Evolutionary conservation across 2,329 filamentous ascomycete species (phyloP), one percentile per base, ranked within the genome.

Genomic region (Elsinoe fawcettii): DNA sequence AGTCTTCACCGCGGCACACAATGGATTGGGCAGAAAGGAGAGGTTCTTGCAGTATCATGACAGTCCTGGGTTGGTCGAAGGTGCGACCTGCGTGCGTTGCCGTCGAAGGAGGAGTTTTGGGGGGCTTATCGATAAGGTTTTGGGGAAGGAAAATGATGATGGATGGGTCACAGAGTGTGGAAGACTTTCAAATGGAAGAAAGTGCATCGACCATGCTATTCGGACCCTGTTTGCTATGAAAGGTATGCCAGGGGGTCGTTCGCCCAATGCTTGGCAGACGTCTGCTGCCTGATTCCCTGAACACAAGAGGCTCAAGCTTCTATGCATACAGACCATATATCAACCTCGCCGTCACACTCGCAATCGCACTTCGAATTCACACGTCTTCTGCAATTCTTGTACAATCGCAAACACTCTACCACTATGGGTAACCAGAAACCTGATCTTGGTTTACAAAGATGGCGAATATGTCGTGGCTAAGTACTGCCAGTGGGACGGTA

Each of bases 401-500:
- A 7, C 2, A 23, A 7, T 41, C 16, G 32, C 51, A 37, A n/a
- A 5, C 9, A 2, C n/a, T 46, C 18, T n/a, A 11, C 6, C 11
- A 46, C 2, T 11, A 63, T 64, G 61, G 58, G 62, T n/a, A n/a
- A 61, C 59, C 9, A 58, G 59, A 22, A 58, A 62, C 53, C 58
- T 65, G 27, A 60, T 62, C 39, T 49, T 63, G 55, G 57, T 63
- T 32, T 64, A 61, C 56, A 58, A 63, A 57, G 61, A 60, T 27
- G 60, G 60, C 43, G 37, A 61, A 46, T 63, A 62, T 25, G 23
- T 51, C 16, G 58, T 69, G 30, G 63, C 63, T 14, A 66, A 70
- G 46, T 67, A 67, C 55, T 60, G 62, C 12, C 65, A 69, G 46
- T 66, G 57, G 46, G 66, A 69, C 51, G 66, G 20, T 22, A 46